phyloP scores from a whole-genome alignment of 306 rosid species.

The Trifolium repens region DNA sequence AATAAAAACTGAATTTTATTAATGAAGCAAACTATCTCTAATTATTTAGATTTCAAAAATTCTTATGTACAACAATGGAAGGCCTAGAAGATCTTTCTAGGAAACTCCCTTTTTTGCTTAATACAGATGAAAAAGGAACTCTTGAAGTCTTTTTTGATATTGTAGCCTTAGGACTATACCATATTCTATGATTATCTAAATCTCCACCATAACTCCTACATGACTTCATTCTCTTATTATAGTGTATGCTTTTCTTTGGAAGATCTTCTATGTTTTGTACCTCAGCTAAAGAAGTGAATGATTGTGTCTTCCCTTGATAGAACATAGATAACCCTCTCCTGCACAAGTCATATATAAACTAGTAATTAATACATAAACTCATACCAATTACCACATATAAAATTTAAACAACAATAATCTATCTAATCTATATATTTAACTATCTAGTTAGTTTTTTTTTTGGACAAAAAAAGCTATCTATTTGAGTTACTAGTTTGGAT shows the following conservation, averaged over 20 bases:
- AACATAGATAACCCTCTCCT: slow-evolving; percentile 89
- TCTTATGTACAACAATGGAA: slow-evolving; percentile 42
- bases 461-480: too few relatives aligned
- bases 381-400: not conserved
- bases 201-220: slow-evolving; percentile 76
- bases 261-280: slow-evolving; percentile 76
- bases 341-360: slow-evolving; percentile 34
- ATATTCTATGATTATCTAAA: slow-evolving; percentile 57
- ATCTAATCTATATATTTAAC: not conserved
- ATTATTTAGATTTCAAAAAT: slow-evolving; percentile 23
- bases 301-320: slow-evolving; percentile 82
- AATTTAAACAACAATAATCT: not conserved
- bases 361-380: slow-evolving; percentile 25
- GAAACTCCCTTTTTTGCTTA: slow-evolving; percentile 47
- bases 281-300: slow-evolving; percentile 71
- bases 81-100: slow-evolving; percentile 45
- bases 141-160: slow-evolving; percentile 77
- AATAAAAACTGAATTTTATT: not conserved
- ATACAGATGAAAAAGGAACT: slow-evolving; percentile 47
- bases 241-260: slow-evolving; percentile 60
- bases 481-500: not conserved
- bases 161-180: slow-evolving; percentile 55
- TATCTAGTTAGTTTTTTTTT: not conserved
- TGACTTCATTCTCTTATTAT: slow-evolving; percentile 64
- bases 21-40: slow-evolving; percentile 8